These are phyloP conservation scores for Fusarium decemcellulare DNA, from an alignment of 2,329 filamentous ascomycete species.

Conservation along the genomic window DNA sequence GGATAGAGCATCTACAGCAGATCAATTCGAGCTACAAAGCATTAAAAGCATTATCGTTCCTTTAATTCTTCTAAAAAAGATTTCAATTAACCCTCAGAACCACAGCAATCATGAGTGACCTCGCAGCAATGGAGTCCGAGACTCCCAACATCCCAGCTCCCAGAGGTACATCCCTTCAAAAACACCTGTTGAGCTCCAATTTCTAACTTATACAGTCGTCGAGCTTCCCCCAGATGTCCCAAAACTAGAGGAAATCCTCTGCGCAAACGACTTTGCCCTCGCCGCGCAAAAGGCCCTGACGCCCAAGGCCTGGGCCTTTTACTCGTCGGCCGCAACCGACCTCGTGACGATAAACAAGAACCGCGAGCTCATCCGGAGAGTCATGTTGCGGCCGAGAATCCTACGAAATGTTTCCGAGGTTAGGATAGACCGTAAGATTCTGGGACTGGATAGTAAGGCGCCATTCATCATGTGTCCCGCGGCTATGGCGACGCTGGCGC, in stretches of 20 bases:
- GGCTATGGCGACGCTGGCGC: conserved; percentile 74
- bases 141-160: conserved; percentile 45
- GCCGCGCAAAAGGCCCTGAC: conserved; percentile 69
- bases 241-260: conserved; percentile 43
- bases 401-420: conserved; percentile 69
- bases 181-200: neutral
- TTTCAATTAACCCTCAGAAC: neutral
- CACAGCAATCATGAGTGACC: conserved; percentile 41
- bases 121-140: conserved; percentile 46
- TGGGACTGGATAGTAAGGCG: conserved; percentile 64
- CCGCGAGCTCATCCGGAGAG: conserved; percentile 65
- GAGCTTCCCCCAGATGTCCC: conserved; percentile 35
- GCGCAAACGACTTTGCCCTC: conserved; percentile 69
- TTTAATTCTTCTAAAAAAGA: neutral
- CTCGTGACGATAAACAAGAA: conserved; percentile 71
- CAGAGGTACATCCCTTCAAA: conserved; percentile 24
- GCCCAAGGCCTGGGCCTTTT: conserved; percentile 79
- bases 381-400: conserved; percentile 72
- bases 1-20: neutral
- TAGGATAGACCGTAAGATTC: conserved; percentile 65
- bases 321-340: conserved; percentile 76
- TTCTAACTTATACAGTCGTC: conserved; percentile 26
- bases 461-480: conserved; percentile 77
- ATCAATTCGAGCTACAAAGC: neutral
- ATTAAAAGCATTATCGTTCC: neutral